Evolutionary conservation across 1,284 basidiomycete species (phyloP), one percentile per base, ranked within the genome.

Genomic region (Fomitopsis schrenkii): DNA sequence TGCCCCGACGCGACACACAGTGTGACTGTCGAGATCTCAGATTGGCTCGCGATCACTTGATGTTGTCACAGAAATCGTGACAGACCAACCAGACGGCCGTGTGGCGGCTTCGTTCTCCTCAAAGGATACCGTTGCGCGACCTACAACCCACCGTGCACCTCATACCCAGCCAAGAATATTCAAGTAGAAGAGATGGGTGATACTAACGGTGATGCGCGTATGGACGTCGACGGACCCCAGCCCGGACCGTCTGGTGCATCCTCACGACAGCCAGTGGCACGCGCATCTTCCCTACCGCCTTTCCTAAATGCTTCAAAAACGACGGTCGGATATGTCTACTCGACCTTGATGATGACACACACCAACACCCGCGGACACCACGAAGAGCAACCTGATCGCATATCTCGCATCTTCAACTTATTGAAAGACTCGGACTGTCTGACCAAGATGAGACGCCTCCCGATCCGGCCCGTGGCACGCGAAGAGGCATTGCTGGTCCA

Each of bases 401-500:
- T 98, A 66, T 80, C 83, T n/a, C 78, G 82, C 55, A 95, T 98
- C 67, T 93, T 86, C 75, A 75, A 84, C 30, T 79, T 84, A 5
- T 79, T 99, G 38, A 77, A 83, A 17, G 75, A 79, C 42, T 80
- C 81, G 48, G 84, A 85, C n/a, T 81, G 91, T 66, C 80, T 89
- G 54, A 69, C 77, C 22, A 82, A 86, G 66, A 97, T 98, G 94
- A 85, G 88, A 68, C 82, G 83, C 62, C 77, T 99, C 38, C 85
- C 85, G 0, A 89, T 93, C 65, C 82, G 93, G 45, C 83, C 87
- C 56, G 94, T 91, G 4, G 79, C 82, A 46, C 83, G 84, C 62
- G 83, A 90, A 44, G 96, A 99, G 76, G 92, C 89, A 9, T 77
- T 92, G 59, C 85, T 97, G 9, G 94, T 98, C 1, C 97, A 99